Conservation (phyloP, 441 rosid genomes). For the Brassica balearica region DNA sequence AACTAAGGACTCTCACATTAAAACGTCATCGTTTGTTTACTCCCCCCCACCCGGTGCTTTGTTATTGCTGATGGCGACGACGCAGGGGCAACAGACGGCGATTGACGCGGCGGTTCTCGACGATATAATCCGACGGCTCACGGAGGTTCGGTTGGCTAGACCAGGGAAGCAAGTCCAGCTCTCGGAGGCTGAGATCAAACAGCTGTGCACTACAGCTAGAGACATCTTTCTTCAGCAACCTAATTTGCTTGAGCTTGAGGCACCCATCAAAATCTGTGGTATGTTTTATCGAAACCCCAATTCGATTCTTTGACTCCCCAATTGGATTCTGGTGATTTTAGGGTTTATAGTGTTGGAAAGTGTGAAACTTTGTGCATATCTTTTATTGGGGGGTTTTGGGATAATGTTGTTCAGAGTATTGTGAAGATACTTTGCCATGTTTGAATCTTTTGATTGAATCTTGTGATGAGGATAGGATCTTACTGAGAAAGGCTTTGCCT, state of each 20-base stretch:
- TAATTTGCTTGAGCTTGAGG: conserved; percentile 90
- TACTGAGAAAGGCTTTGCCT: conserved; percentile 10
- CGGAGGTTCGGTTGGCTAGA: conserved; percentile 81
- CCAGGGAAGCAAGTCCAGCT: conserved; percentile 94
- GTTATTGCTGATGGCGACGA: conserved; percentile 36
- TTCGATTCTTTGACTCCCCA: background rate
- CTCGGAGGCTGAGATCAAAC: conserved; percentile 88
- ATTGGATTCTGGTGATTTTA: background rate
- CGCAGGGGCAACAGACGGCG: conserved; percentile 53
- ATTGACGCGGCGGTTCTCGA: conserved; percentile 57
- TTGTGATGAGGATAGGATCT: background rate
- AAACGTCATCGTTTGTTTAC: background rate
- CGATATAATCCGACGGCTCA: conserved; percentile 76
- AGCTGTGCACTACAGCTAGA: conserved; percentile 73
- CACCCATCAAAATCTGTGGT: conserved; percentile 98
- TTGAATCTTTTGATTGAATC: background rate
- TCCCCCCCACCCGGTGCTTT: background rate
- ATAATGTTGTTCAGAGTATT: background rate
- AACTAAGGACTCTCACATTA: background rate
- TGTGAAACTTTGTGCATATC: conserved; percentile 1
- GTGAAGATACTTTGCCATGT: background rate
- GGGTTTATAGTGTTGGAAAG: background rate
- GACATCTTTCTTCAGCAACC: conserved; percentile 84
- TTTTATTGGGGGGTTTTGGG: background rate
- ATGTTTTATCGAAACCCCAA: conserved; percentile 12